Percentiles rank a stretch among this genome's conserved stretches.
These are phyloP conservation scores for Colletotrichum abscissum DNA, from an alignment of 2,329 filamentous ascomycete genomes.

Conservation along the genomic window DNA sequence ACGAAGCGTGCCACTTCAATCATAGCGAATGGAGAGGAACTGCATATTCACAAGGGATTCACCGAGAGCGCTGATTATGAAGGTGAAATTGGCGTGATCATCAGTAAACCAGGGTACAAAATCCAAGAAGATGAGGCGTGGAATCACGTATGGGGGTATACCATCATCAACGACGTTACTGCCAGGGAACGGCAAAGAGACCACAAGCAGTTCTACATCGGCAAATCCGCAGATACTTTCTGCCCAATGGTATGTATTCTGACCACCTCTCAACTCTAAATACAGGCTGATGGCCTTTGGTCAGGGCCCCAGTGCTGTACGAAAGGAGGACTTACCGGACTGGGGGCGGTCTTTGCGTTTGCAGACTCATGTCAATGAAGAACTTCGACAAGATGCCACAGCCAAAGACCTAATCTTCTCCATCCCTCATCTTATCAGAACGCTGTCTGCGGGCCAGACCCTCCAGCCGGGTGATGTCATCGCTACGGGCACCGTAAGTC, in stretches of 20 bases:
- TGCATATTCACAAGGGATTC: constrained; percentile 58
- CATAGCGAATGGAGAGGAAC: constrained; percentile 58
- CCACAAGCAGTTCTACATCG: constrained; percentile 71
- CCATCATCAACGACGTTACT: constrained; percentile 66
- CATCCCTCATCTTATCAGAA: constrained; percentile 53
- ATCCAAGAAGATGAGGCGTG: constrained; percentile 57
- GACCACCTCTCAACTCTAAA: accelerated
- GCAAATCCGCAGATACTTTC: constrained; percentile 66
- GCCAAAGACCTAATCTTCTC: constrained; percentile 59
- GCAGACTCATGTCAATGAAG: constrained; percentile 57
- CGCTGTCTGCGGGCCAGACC: constrained; percentile 54
- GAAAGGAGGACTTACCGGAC: constrained; percentile 54
- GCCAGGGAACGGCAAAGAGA: constrained; percentile 62
- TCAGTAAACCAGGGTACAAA: constrained; percentile 60
- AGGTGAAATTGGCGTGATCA: constrained; percentile 66
- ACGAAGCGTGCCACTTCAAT: constrained; percentile 66
- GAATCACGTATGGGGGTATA: constrained; percentile 66
- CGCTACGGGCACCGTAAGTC: constrained; percentile 52
- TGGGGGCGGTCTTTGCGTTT: constrained; percentile 46
- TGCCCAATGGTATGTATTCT: constrained; percentile 59
- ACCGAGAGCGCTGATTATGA: constrained; percentile 65
- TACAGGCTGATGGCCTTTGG: neutral
- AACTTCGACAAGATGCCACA: constrained; percentile 56
- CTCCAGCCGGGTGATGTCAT: constrained; percentile 58
- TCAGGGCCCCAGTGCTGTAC: constrained; percentile 63